A percentile compares a stretch with the other conserved stretches of the same genome.
phyloP scores from a whole-genome alignment of 2,329 filamentous ascomycete genomes.

The Trichoderma gracile region DNA sequence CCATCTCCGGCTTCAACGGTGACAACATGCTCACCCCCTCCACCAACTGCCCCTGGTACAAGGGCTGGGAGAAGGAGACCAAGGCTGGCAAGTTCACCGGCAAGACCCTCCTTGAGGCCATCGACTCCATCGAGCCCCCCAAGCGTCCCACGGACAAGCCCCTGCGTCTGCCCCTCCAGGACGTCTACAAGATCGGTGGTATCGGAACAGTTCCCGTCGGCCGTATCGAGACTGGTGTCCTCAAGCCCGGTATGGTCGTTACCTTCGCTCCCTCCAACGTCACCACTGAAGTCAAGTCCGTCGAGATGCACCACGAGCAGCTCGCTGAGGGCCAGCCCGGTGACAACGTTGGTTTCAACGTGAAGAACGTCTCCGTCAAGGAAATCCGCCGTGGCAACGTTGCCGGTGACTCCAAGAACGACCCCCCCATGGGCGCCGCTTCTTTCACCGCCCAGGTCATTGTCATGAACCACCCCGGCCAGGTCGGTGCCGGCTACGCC shows the following conservation, averaged over 20 bases:
- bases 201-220: conserved; percentile 99
- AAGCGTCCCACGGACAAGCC: conserved; percentile 97
- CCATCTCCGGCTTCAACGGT: conserved; percentile 99
- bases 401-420: conserved; percentile 99
- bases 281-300: conserved; percentile 99
- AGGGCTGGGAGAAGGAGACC: conserved; percentile 98
- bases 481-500: conserved; percentile 98
- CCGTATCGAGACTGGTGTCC: conserved; percentile 99
- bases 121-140: conserved; percentile 92
- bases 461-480: conserved; percentile 99
- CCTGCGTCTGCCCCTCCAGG: conserved; percentile 99
- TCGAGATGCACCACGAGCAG: conserved; percentile 99
- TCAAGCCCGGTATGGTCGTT: conserved; percentile 90
- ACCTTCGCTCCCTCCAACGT: conserved; percentile 98
- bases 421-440: conserved; percentile 84
- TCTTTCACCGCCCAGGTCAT: conserved; percentile 99
- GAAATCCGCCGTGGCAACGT: conserved; percentile 99
- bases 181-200: conserved; percentile 99
- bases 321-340: conserved; percentile 90
- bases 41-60: conserved; percentile 99
- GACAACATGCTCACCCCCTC: conserved; percentile 98
- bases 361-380: conserved; percentile 99
- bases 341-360: conserved; percentile 99
- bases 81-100: conserved; percentile 84
- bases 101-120: conserved; percentile 99